Base-by-base conservation (phyloP, 805 yeast species). In the Saccharomycopsis microspora region DNA sequence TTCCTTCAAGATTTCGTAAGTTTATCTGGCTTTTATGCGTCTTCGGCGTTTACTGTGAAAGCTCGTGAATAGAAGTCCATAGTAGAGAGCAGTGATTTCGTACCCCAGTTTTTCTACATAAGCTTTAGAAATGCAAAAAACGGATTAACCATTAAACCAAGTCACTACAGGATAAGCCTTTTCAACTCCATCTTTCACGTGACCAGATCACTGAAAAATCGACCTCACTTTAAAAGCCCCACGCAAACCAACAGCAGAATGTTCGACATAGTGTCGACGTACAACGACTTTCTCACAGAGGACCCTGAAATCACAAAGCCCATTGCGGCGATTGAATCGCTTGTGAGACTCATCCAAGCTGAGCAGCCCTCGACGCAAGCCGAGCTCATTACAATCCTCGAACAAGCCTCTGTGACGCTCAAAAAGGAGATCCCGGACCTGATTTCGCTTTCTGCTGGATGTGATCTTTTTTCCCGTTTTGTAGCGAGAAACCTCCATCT, bases 271-370 rank as follows among this genome's bases (percentile, higher is more conserved):
- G 87, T 82, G 42, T 71, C 77, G 56, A 78, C 90, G 0, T 93
- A 93, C 61, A 71, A 86, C 49, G 75, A 76, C 60, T 88, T 86
- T 62, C 70, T 93, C 53, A 78, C 76, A 56, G 96, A 88, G 44
- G 97, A 93, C 65, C 73, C 85, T n/a, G 97, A 93, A 49, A 85
- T 93, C 80, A 89, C 98, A 4, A 93, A 89, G 97, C 99, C 99
- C 1, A 86, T 93, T 34, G 99, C 98, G 40, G 98, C 98, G 35
- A 93, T 93, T 59, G 97, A 93, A 68, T 79, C 96, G 8, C 70
- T 93, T 41, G 95, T 93, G 31, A 84, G 93, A 5, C 74, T 93
- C 65, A 66, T 90, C 32, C 74, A 81, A 54, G 78, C 81, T 43
- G 82, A 87, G 56, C 88, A 87, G 61, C 97, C 98, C 5, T 74